These are phyloP conservation scores for Massospora cicadina DNA, from an alignment of 371 early-diverging fungal genomes.

Conservation along the genomic window DNA sequence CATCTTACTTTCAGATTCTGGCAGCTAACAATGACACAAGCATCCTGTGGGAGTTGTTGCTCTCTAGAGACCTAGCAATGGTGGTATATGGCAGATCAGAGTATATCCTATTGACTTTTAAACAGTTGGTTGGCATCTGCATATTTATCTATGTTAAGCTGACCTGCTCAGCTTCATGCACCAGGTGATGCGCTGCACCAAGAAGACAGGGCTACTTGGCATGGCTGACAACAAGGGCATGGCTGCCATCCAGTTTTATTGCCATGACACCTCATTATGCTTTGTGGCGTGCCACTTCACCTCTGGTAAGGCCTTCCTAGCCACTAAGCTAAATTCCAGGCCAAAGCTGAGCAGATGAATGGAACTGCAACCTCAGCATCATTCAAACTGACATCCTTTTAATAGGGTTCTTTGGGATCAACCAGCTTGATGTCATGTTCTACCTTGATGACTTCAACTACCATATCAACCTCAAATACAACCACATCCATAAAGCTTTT, in stretches of 20 bases:
- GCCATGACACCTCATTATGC: slow-evolving; percentile 69
- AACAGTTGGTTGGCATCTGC: slow-evolving; percentile 8
- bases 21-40: background rate
- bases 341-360: slow-evolving; percentile 53
- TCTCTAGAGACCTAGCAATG: background rate
- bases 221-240: slow-evolving; percentile 66
- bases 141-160: slow-evolving; percentile 2
- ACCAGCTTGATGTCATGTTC: slow-evolving; percentile 60
- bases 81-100: background rate
- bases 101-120: background rate
- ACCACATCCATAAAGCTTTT: slow-evolving; percentile 17
- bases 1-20: background rate
- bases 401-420: slow-evolving; percentile 39
- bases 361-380: slow-evolving; percentile 68
- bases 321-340: slow-evolving; percentile 16
- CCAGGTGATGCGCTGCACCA: background rate
- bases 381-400: slow-evolving; percentile 59
- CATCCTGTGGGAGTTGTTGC: background rate
- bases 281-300: slow-evolving; percentile 88
- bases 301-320: slow-evolving; percentile 36
- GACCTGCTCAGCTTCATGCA: background rate
- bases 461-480: slow-evolving; percentile 24
- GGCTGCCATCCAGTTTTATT: slow-evolving; percentile 67
- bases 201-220: slow-evolving; percentile 5
- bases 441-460: slow-evolving; percentile 89